Conservation (phyloP, 441 rosid species). For the Euphorbia neoarborescens region DNA sequence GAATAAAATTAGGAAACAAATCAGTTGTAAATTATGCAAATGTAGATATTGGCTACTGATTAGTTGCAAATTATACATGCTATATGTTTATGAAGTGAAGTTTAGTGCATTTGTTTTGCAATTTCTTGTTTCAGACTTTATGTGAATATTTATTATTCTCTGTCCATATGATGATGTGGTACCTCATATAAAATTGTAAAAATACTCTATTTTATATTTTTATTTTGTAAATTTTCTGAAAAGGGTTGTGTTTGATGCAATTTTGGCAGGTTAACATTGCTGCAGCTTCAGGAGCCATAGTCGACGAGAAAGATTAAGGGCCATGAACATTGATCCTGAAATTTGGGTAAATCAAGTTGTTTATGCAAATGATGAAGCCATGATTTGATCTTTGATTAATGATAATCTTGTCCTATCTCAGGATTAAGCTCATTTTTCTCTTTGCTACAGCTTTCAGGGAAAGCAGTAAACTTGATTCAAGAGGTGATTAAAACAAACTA, state of each 20-base stretch:
- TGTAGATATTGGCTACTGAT: no score
- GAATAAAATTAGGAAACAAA: no score
- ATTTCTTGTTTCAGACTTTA: no score
- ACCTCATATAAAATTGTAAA: no score
- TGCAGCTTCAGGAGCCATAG: constrained; percentile 31
- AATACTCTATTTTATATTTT: no score
- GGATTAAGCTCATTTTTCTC: background rate
- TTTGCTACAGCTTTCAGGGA: constrained; percentile 36
- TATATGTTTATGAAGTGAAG: no score
- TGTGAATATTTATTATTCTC: no score
- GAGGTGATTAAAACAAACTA: constrained; percentile 30
- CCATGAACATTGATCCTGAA: constrained; percentile 33
- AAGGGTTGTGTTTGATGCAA: background rate
- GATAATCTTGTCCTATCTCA: background rate
- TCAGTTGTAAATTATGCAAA: no score
- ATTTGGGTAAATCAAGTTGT: constrained; percentile 35
- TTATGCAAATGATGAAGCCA: background rate
- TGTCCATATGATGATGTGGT: no score
- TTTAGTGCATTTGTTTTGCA: no score
- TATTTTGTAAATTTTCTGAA: no score
- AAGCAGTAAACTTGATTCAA: constrained; percentile 25
- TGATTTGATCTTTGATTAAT: background rate
- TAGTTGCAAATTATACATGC: no score
- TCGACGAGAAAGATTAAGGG: constrained; percentile 30
- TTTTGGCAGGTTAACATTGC: constrained; percentile 44